Evolutionary conservation across 2,329 filamentous ascomycete genomes (phyloP).

Genomic region (Magnaporthiopsis incrustans): DNA sequence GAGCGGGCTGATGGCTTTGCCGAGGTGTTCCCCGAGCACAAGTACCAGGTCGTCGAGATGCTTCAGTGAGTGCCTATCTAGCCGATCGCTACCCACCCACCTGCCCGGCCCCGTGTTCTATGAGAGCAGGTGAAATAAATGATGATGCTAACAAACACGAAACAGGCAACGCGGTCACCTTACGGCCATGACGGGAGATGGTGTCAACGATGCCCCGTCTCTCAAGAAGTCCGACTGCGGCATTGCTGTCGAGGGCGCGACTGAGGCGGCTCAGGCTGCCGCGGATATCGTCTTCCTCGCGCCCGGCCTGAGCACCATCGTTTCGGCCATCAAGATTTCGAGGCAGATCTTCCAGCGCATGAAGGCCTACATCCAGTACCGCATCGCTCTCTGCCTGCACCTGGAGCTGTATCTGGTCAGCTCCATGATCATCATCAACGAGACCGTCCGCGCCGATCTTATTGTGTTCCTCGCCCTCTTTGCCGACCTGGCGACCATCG

Average conservation of each 20-base stretch:
- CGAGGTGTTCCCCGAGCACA: constrained; percentile 69
- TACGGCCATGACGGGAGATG: constrained; percentile 70
- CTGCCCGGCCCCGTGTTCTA: no score
- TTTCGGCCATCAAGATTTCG: constrained; percentile 65
- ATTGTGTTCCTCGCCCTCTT: constrained; percentile 76
- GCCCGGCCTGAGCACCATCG: constrained; percentile 62
- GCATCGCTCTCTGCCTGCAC: constrained; percentile 67
- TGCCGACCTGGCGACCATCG: constrained; percentile 71
- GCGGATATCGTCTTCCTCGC: constrained; percentile 70
- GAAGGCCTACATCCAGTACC: constrained; percentile 72
- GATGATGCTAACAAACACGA: background rate
- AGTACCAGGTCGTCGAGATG: constrained; percentile 71
- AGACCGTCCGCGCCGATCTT: constrained; percentile 63
- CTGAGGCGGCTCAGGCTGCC: constrained; percentile 64
- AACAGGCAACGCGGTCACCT: constrained; percentile 48
- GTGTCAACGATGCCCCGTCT: constrained; percentile 67
- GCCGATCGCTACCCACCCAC: no score
- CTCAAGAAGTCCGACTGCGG: constrained; percentile 69
- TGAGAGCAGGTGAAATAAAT: background rate
- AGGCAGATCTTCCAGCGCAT: constrained; percentile 72
- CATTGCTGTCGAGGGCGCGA: constrained; percentile 55
- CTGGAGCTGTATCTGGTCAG: constrained; percentile 65
- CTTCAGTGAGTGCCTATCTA: constrained; percentile 42
- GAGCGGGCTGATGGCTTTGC: constrained; percentile 68
- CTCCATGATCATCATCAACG: constrained; percentile 44